Evolutionary conservation across 2,329 filamentous ascomycete genomes (phyloP), one percentile per base, ranked within the genome.

Genomic region (Thermothelomyces thermophilus): DNA sequence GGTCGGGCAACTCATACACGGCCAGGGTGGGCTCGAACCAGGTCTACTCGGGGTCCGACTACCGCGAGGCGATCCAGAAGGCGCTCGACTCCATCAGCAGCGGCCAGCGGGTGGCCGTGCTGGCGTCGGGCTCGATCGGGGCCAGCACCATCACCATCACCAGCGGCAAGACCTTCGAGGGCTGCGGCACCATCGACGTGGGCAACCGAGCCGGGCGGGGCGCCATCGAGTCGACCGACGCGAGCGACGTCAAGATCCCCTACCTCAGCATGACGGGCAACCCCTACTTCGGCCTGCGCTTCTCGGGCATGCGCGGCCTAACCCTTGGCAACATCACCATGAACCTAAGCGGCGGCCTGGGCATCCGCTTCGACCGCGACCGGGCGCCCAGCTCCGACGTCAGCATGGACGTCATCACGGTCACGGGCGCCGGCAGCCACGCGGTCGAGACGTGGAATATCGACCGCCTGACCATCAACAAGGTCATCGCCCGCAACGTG

Each of bases 371-470:
- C 56, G 76, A 81, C 36, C 73, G 76, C 28, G 77, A 80, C 63
- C 55, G 63, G 3, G 72, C 75, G 3, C 68, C 70, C 30, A 80
- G 77, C 64, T 66, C 63, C 14, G 76, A 78, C 54, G 77, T 80
- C 7, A 70, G 64, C 26, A 80, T 80, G 69, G 76, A 70, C 46
- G 66, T 63, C 28, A 73, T 80, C 55, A 70, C 55, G 5, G 73
- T 79, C 20, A 76, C 68, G 0, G 76, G 77, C 3, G 75, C 76
- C 7, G 66, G 73, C 5, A 76, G 73, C 58, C 77, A 81, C 58
- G 76, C 75, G 2, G 74, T 81, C 30, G 77, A 81, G 64, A 77
- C 73, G 0, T 80, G 76, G 74, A 80, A 80, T 61, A 80, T 80
- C 36, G 71, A 79, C 54, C 72, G 73, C 10, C 68, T 81, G 2